Percentiles rank a stretch among this genome's conserved stretches.
Evolutionary conservation across 2,329 filamentous ascomycete genomes (phyloP).

Genomic region (Ophiocordyceps sinensis): DNA sequence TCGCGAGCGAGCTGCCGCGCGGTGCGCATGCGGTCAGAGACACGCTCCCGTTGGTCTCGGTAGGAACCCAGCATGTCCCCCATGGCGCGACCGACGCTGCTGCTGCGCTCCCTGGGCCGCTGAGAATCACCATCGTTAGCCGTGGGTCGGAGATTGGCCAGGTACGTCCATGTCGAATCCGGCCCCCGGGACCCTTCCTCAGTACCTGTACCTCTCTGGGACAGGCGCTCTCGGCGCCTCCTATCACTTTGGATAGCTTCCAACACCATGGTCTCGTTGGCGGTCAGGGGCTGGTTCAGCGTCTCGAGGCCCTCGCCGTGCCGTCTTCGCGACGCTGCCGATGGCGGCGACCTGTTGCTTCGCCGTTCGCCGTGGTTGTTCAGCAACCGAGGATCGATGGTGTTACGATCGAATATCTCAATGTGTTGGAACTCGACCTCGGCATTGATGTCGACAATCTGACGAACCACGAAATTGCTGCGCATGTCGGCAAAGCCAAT

Average conservation of each 20-base stretch:
- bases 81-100: constrained; percentile 21
- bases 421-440: constrained; percentile 42
- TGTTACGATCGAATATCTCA: constrained; percentile 38
- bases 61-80: constrained; percentile 23
- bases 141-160: constrained; percentile 6
- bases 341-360: constrained; percentile 7
- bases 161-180: constrained; percentile 8
- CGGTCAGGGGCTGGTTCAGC: constrained; percentile 34
- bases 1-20: constrained; percentile 18
- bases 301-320: constrained; percentile 22
- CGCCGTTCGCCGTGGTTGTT: constrained; percentile 30
- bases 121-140: constrained; percentile 10
- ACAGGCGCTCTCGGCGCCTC: constrained; percentile 30
- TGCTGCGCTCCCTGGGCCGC: constrained; percentile 19
- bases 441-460: constrained; percentile 51
- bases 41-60: constrained; percentile 20
- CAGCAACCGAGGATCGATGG: constrained; percentile 37
- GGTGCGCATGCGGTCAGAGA: constrained; percentile 18
- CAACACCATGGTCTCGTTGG: constrained; percentile 40
- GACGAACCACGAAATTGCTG: constrained; percentile 49
- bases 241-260: constrained; percentile 41
- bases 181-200: constrained; percentile 9
- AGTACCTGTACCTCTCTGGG: constrained; percentile 9
- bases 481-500: constrained; percentile 63
- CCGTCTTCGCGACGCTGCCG: constrained; percentile 2